Percentiles rank a stretch among this genome's conserved stretches.
These are phyloP conservation scores for Amoebophrya sp. DNA, from an alignment of 169 alveolate species.

Conservation along the genomic window DNA sequence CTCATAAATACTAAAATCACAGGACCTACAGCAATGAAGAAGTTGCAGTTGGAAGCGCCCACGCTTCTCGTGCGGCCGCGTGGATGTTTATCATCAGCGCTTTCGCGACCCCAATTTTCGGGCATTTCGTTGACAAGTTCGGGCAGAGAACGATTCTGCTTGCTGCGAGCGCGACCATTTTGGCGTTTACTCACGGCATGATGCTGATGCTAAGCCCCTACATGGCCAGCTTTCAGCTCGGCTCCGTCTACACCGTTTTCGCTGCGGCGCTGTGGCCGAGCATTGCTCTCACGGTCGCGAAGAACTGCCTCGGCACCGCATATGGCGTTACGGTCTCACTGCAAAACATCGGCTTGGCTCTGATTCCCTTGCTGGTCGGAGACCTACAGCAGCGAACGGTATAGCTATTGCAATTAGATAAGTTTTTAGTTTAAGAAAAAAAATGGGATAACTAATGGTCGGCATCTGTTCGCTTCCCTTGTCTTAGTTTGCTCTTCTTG, in stretches of 20 bases:
- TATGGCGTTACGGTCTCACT: not conserved
- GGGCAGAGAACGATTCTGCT: not conserved
- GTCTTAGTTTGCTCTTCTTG: no score
- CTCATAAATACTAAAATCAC: no score
- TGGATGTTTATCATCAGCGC: not conserved
- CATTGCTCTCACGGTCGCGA: not conserved
- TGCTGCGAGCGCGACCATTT: not conserved
- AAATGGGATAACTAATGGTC: no score
- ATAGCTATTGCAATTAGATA: no score
- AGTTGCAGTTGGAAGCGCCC: not conserved
- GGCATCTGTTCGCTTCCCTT: no score
- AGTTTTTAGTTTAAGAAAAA: no score
- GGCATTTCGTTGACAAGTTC: not conserved
- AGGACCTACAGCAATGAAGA: not conserved
- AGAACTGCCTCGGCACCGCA: not conserved
- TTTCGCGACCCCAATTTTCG: not conserved
- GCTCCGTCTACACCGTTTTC: not conserved
- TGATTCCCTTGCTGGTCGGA: not conserved
- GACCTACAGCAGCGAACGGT: not conserved
- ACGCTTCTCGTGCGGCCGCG: not conserved
- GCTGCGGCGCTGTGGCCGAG: constrained; percentile 15
- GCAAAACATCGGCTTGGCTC: not conserved
- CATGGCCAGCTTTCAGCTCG: not conserved
- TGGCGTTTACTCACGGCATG: not conserved
- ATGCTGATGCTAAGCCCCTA: not conserved